Evolutionary conservation across 495 filamentous ascomycete genomes (phyloP), one percentile per base, ranked within the genome.

Genomic region (Amorphotheca resinae): DNA sequence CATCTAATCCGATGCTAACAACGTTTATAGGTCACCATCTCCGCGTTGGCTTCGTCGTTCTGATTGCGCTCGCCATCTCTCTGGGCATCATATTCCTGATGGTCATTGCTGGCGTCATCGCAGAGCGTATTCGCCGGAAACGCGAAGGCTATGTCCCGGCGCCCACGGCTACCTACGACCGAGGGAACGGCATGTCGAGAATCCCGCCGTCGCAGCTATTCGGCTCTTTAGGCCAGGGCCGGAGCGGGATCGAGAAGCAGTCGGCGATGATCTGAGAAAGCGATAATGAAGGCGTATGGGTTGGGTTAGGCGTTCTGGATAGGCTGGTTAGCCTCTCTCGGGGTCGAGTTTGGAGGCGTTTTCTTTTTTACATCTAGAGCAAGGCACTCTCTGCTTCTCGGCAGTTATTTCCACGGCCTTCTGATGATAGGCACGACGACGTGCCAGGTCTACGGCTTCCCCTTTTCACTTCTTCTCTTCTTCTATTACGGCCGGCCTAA

Each of bases 61-160:
- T 99, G 22, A 88, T 99, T 35, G 81, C 78, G n/a, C 80, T 99
- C 42, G 93, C 82, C 35, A 84, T 91, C 47, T 79, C 91, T 0
- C 74, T 96, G 6, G 87, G 70, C 36, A 74, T 88, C 46, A 84
- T 88, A 56, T 84, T 95, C 62, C 66, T 95, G 32, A 76, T 99
- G 37, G 87, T 99, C 42, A 73, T 84, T 17, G 72, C 77, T 22
- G 91, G 91, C 44, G 72, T 96, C 42, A 64, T 93, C 42, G 66
- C 86, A 22, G 88, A 94, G 58, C 80, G 87, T 42, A 71, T 84
- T 33, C 82, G 91, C 54, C 80, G 87, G 52, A 78, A 75, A 61
- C 73, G 79, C 26, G 85, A 95, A 58, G 93, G 91, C 31, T 96
- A 96, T 53, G 65, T 81, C 37, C 82, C 80, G 3, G 84, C 84